A percentile compares a stretch with the other conserved stretches of the same genome.
Conservation (phyloP, 345 rosid species). For the Nasturtium officinale region DNA sequence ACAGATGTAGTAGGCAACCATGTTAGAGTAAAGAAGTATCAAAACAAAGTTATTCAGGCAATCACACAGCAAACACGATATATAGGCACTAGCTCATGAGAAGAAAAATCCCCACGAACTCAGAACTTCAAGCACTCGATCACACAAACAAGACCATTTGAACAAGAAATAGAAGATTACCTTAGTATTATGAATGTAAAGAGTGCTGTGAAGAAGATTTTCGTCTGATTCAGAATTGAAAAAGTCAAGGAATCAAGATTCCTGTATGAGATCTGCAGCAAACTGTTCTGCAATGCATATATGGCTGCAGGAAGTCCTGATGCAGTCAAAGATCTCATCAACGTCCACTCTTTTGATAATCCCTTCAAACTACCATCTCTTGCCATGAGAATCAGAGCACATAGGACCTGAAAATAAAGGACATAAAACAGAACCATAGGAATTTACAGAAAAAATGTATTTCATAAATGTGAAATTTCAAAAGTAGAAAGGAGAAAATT, state of each 20-base stretch:
- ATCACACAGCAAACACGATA: not conserved
- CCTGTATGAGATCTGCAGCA: conserved; percentile 96
- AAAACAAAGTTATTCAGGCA: not conserved
- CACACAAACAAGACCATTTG: conserved; percentile 4
- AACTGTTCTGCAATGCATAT: conserved; percentile 95
- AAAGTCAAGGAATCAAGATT: conserved; percentile 94
- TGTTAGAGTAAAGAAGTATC: not conserved
- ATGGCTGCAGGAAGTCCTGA: conserved; percentile 98
- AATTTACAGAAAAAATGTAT: not conserved
- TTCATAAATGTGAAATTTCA: not conserved
- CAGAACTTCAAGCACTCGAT: not conserved
- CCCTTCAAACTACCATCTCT: conserved; percentile 75
- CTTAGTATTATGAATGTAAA: conserved; percentile 81
- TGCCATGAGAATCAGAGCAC: conserved; percentile 82
- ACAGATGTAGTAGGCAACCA: not conserved
- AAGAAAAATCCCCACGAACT: not conserved
- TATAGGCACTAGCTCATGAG: conserved; percentile 1
- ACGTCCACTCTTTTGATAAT: conserved; percentile 71
- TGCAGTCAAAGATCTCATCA: conserved; percentile 85
- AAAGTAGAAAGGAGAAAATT: not conserved
- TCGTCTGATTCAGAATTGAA: conserved; percentile 95
- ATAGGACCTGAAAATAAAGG: conserved; percentile 56
- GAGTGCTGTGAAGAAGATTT: conserved; percentile 87
- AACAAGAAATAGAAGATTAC: conserved; percentile 44
- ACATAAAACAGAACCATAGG: not conserved